Evolutionary conservation across 768 basidiomycete genomes (phyloP).

Genomic region (Termitomyces sp.): DNA sequence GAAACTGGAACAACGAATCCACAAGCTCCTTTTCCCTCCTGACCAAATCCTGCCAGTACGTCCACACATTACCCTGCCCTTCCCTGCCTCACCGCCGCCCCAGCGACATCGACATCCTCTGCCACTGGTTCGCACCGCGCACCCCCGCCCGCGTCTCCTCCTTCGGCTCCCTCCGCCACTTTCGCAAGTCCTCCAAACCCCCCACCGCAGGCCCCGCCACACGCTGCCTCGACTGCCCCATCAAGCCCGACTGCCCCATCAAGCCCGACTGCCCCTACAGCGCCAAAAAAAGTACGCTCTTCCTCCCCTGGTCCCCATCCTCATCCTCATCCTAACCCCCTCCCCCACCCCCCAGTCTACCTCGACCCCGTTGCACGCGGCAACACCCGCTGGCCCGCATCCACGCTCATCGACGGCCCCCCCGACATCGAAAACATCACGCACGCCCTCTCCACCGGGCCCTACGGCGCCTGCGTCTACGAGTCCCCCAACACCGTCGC

Average conservation of each 20-base stretch:
- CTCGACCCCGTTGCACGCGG: slow-evolving; percentile 63
- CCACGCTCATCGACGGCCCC: slow-evolving; percentile 67
- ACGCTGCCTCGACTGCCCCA: slow-evolving; percentile 73
- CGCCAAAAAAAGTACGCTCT: slow-evolving; percentile 67
- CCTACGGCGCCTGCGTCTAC: slow-evolving; percentile 83
- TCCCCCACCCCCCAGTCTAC: slow-evolving; percentile 52
- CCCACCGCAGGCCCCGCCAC: slow-evolving; percentile 55
- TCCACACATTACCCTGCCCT: background rate
- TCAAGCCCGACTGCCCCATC: slow-evolving; percentile 63
- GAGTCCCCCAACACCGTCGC: slow-evolving; percentile 83
- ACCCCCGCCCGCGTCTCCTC: slow-evolving; percentile 69
- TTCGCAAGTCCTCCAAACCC: slow-evolving; percentile 70
- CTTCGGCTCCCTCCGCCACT: slow-evolving; percentile 83
- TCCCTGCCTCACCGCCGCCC: background rate
- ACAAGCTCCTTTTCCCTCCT: slow-evolving; percentile 76
- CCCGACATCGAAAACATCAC: slow-evolving; percentile 86
- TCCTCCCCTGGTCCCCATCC: background rate
- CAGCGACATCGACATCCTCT: slow-evolving; percentile 83
- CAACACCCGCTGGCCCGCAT: slow-evolving; percentile 57
- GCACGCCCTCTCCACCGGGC: slow-evolving; percentile 58
- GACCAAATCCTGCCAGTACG: slow-evolving; percentile 89
- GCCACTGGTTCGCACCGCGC: slow-evolving; percentile 67
- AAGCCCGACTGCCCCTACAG: slow-evolving; percentile 79
- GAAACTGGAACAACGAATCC: slow-evolving; percentile 67
- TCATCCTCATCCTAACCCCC: too few relatives aligned